A percentile compares a stretch with the other conserved stretches of the same genome.
phyloP scores from a whole-genome alignment of 345 rosid species.

The Syzygium grande region DNA sequence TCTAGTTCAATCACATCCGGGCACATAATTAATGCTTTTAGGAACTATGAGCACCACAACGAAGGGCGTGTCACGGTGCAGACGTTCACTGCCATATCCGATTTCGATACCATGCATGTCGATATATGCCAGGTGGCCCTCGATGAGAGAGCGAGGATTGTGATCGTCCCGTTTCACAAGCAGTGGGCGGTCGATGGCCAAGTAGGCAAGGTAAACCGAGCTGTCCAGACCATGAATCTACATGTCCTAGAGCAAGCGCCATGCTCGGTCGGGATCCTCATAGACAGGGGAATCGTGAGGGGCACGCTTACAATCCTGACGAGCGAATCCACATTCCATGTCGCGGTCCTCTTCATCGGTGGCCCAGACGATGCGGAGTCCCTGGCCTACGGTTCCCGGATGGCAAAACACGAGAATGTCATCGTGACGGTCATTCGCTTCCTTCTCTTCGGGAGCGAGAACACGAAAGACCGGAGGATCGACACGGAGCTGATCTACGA shows the following conservation, averaged over 20 bases:
- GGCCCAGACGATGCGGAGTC: slow-evolving; percentile 37
- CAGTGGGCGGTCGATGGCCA: slow-evolving; percentile 23
- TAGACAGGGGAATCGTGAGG: slow-evolving; percentile 18
- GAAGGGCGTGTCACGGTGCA: slow-evolving; percentile 2
- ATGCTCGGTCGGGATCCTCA: slow-evolving; percentile 33
- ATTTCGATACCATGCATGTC: slow-evolving; percentile 19
- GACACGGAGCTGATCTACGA: slow-evolving; percentile 17
- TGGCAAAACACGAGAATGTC: slow-evolving; percentile 17
- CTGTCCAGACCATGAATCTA: slow-evolving; percentile 15
- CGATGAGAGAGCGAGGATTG: slow-evolving; percentile 11
- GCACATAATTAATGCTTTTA: slow-evolving; percentile 12
- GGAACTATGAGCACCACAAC: slow-evolving; percentile 5
- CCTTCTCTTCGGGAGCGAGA: slow-evolving; percentile 25
- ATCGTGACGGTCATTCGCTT: slow-evolving; percentile 22
- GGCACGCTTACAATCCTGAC: neutral
- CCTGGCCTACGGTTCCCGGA: slow-evolving; percentile 22
- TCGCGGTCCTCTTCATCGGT: slow-evolving; percentile 26
- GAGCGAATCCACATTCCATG: neutral
- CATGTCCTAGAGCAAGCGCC: slow-evolving; percentile 33
- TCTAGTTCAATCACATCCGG: neutral
- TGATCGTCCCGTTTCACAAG: slow-evolving; percentile 38
- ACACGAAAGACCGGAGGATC: slow-evolving; percentile 19
- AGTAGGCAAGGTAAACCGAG: slow-evolving; percentile 1
- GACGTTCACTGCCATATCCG: slow-evolving; percentile 28
- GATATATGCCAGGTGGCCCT: slow-evolving; percentile 30